A percentile compares a stretch with the other conserved stretches of the same genome.
Evolutionary conservation across 805 yeast species (phyloP).

Genomic region (Hanseniaspora thailandica): DNA sequence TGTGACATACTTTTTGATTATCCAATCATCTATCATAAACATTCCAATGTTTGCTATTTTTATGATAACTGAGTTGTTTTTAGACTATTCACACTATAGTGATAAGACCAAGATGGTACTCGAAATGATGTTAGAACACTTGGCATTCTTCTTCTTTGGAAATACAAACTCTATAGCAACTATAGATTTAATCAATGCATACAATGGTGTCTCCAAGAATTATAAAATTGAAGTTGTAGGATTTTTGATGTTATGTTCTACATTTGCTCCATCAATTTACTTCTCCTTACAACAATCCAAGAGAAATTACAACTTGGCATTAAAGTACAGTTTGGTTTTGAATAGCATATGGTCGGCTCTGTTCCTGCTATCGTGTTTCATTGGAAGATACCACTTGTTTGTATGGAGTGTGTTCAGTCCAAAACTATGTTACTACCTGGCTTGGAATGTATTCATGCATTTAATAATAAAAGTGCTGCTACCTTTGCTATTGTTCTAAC

Average conservation of each 20-base stretch:
- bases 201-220: slow-evolving; percentile 62
- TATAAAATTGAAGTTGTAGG: slow-evolving; percentile 68
- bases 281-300: slow-evolving; percentile 45
- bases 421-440: slow-evolving; percentile 64
- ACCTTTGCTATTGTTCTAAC: slow-evolving; percentile 15
- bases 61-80: slow-evolving; percentile 18
- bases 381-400: slow-evolving; percentile 72
- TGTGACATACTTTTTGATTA: slow-evolving; percentile 34
- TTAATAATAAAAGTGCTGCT: slow-evolving; percentile 31
- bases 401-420: slow-evolving; percentile 98
- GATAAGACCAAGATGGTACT: slow-evolving; percentile 16
- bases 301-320: slow-evolving; percentile 16
- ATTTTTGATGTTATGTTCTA: slow-evolving; percentile 63
- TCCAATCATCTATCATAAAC: slow-evolving; percentile 39
- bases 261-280: slow-evolving; percentile 74
- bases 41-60: slow-evolving; percentile 41
- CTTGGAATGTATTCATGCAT: slow-evolving; percentile 54
- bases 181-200: slow-evolving; percentile 80
- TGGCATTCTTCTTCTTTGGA: slow-evolving; percentile 76
- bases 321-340: slow-evolving; percentile 32
- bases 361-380: slow-evolving; percentile 56
- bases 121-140: slow-evolving; percentile 44
- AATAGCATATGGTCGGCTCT: slow-evolving; percentile 49
- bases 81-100: neutral
- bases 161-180: slow-evolving; percentile 88